These are phyloP conservation scores for Suillus weaverae DNA, from an alignment of 768 basidiomycete genomes.

Conservation along the genomic window DNA sequence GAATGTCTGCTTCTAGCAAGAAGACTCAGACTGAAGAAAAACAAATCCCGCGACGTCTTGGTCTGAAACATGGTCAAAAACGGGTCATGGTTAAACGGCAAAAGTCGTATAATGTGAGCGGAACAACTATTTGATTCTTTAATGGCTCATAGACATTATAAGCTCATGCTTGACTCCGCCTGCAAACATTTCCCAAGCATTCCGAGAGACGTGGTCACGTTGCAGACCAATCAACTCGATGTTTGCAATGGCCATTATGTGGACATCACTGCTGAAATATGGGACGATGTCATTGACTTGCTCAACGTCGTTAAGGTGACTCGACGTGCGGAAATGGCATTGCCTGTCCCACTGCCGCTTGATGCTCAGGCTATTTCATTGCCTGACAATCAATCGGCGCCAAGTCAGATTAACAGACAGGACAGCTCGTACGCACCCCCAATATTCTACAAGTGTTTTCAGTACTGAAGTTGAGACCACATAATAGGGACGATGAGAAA, in stretches of 20 bases:
- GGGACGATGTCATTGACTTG: too few species aligned
- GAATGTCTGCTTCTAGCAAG: too few species aligned
- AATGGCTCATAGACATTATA: not conserved
- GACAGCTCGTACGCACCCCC: too few species aligned
- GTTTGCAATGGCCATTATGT: not conserved
- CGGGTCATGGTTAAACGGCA: not conserved
- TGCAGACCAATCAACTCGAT: constrained; percentile 5
- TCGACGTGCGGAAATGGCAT: too few species aligned
- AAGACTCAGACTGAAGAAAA: too few species aligned
- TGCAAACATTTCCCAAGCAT: constrained; percentile 3
- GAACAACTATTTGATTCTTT: not conserved
- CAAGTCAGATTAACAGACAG: too few species aligned
- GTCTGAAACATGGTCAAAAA: not conserved
- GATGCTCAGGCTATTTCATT: too few species aligned
- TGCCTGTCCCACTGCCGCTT: too few species aligned
- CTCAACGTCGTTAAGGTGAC: too few species aligned
- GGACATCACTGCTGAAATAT: not conserved
- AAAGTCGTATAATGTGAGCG: not conserved
- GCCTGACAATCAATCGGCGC: too few species aligned
- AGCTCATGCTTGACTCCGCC: not conserved
- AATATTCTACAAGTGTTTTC: too few species aligned
- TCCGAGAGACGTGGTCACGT: not conserved
- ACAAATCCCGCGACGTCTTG: not conserved
- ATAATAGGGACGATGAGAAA: not conserved
- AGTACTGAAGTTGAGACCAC: too few species aligned